A percentile compares a stretch with the other conserved stretches of the same genome.
These are phyloP conservation scores for Lactarius hengduanensis DNA, from an alignment of 768 basidiomycete species.

Conservation along the genomic window DNA sequence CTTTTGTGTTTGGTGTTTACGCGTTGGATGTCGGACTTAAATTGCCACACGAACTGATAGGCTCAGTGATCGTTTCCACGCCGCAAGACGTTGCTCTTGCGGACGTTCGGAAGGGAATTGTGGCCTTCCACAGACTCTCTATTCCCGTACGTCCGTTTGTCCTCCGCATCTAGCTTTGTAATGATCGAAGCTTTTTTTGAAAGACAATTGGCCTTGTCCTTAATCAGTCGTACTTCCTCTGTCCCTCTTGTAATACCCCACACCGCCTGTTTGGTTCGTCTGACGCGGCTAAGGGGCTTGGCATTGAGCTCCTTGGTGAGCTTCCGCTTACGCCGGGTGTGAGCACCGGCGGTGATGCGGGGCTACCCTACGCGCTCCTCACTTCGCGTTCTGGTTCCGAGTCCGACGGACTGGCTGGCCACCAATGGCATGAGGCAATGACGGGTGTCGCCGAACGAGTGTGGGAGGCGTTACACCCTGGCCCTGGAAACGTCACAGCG, in stretches of 20 bases:
- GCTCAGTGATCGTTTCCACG: constrained; percentile 91
- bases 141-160: constrained; percentile 64
- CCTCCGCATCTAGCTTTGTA: not conserved
- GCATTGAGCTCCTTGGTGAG: constrained; percentile 69
- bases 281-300: constrained; percentile 51
- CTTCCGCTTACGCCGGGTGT: constrained; percentile 78
- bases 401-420: constrained; percentile 20
- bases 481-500: not conserved
- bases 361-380: constrained; percentile 51
- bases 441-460: constrained; percentile 34
- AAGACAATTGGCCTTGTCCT: constrained; percentile 86
- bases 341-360: constrained; percentile 68
- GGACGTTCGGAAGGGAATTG: constrained; percentile 89
- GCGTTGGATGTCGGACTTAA: too few relatives aligned
- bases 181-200: not conserved
- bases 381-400: constrained; percentile 9
- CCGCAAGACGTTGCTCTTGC: constrained; percentile 92
- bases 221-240: constrained; percentile 85
- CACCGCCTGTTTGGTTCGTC: constrained; percentile 74
- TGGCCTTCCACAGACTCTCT: constrained; percentile 86
- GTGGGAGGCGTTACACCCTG: constrained; percentile 31
- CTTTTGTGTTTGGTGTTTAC: not conserved
- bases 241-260: constrained; percentile 62
- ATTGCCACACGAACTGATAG: constrained; percentile 40
- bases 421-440: constrained; percentile 34